Conservation (phyloP, 163 green algal species). For the Scenedesmus sp. region DNA sequence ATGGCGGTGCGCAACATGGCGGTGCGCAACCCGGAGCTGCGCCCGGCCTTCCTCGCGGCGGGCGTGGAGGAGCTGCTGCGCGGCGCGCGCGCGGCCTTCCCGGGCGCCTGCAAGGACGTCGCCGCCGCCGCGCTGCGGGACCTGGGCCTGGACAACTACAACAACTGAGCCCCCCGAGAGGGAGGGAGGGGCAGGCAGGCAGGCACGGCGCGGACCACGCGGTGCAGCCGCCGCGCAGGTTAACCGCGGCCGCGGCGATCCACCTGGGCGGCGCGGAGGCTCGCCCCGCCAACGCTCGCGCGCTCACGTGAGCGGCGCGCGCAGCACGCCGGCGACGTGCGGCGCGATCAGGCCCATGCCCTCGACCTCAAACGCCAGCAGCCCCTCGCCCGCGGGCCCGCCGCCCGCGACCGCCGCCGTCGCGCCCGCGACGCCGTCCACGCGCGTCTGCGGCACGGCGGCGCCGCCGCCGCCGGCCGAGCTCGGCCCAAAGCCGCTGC, state of each 20-base stretch:
- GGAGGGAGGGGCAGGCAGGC: no score
- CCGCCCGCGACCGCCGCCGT: background rate
- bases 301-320: background rate
- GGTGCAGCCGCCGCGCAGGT: no score
- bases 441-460: background rate
- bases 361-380: slow-evolving; percentile 33
- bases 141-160: slow-evolving; percentile 86
- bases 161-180: no score
- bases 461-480: background rate
- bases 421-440: background rate
- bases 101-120: slow-evolving; percentile 73
- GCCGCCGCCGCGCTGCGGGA: slow-evolving; percentile 81
- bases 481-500: background rate
- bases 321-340: slow-evolving; percentile 32
- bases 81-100: slow-evolving; percentile 57
- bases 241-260: no score
- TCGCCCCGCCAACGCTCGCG: no score
- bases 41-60: slow-evolving; percentile 63
- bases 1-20: slow-evolving; percentile 88
- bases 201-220: no score
- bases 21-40: slow-evolving; percentile 77
- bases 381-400: background rate
- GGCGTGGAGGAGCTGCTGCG: slow-evolving; percentile 73
- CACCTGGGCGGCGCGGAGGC: no score
- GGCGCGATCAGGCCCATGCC: slow-evolving; percentile 43